phyloP scores from a whole-genome alignment of 345 rosid genomes.

The Moricandia moricandioides region DNA sequence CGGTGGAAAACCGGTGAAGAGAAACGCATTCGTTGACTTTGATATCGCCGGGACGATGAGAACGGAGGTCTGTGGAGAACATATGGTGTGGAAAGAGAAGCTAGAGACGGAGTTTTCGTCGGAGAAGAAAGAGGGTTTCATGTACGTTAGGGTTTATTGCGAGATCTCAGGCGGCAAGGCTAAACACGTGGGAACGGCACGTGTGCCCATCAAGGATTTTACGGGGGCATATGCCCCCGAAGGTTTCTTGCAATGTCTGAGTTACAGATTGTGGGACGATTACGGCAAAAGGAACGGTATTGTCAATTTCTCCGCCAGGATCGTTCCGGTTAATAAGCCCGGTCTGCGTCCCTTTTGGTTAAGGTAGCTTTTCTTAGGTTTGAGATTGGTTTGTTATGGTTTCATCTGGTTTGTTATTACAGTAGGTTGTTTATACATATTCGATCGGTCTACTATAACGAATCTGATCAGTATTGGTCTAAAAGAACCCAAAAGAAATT shows the following conservation, averaged over 20 bases:
- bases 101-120: slow-evolving; percentile 17
- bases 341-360: slow-evolving; percentile 9
- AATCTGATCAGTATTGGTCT: too few species aligned
- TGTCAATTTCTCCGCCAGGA: slow-evolving; percentile 23
- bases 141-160: slow-evolving; percentile 15
- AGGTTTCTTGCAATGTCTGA: slow-evolving; percentile 27
- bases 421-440: not conserved
- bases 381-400: not conserved
- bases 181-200: slow-evolving; percentile 27
- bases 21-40: slow-evolving; percentile 8
- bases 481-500: too few species aligned
- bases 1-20: slow-evolving; percentile 9
- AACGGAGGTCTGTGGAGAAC: slow-evolving; percentile 2
- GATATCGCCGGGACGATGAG: not conserved
- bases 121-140: not conserved
- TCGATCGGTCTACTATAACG: too few species aligned
- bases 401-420: not conserved
- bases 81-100: slow-evolving; percentile 22
- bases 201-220: slow-evolving; percentile 28
- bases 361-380: not conserved
- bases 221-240: slow-evolving; percentile 31
- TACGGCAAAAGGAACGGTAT: slow-evolving; percentile 11
- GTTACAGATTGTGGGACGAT: slow-evolving; percentile 27
- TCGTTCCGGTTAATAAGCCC: not conserved
- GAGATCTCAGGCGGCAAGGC: not conserved